Conservation (phyloP, 371 early-diverging fungal species). For the Dinochytrium kinnereticum region DNA sequence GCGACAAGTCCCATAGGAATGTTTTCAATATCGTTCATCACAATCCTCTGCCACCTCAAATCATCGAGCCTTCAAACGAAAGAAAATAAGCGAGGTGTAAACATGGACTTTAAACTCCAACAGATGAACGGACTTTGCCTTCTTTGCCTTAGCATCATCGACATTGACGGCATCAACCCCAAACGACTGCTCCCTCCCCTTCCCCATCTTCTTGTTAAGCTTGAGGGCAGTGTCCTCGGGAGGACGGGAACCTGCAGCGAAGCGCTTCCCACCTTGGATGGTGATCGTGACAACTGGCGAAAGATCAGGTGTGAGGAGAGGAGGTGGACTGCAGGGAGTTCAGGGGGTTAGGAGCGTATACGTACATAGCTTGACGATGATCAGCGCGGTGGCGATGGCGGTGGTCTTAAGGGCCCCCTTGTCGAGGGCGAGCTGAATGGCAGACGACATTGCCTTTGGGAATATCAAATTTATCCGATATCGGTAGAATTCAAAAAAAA, state of each 20-base stretch:
- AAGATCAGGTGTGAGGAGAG: background rate
- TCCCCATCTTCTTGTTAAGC: conserved; percentile 22
- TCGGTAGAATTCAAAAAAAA: too few relatives aligned
- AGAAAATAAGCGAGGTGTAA: too few relatives aligned
- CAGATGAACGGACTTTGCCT: conserved; percentile 5
- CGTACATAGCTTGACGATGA: conserved; percentile 18
- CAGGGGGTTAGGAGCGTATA: background rate
- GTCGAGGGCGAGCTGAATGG: background rate
- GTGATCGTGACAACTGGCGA: conserved; percentile 17
- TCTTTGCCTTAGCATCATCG: conserved; percentile 2
- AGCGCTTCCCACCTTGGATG: conserved; percentile 37
- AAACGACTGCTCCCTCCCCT: conserved; percentile 14
- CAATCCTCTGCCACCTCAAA: conserved; percentile 38
- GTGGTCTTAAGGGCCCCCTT: conserved; percentile 18
- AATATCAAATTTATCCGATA: too few relatives aligned
- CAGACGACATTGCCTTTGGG: background rate
- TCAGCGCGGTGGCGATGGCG: conserved; percentile 20
- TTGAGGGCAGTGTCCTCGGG: conserved; percentile 30
- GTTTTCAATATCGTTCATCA: conserved; percentile 42
- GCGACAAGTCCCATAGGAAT: conserved; percentile 37
- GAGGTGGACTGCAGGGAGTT: background rate
- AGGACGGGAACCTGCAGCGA: conserved; percentile 32
- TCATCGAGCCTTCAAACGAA: conserved; percentile 15
- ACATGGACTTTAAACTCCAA: too few relatives aligned
- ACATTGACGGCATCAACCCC: background rate